Evolutionary conservation across 768 basidiomycete species (phyloP).

Genomic region (Trametes maxima): DNA sequence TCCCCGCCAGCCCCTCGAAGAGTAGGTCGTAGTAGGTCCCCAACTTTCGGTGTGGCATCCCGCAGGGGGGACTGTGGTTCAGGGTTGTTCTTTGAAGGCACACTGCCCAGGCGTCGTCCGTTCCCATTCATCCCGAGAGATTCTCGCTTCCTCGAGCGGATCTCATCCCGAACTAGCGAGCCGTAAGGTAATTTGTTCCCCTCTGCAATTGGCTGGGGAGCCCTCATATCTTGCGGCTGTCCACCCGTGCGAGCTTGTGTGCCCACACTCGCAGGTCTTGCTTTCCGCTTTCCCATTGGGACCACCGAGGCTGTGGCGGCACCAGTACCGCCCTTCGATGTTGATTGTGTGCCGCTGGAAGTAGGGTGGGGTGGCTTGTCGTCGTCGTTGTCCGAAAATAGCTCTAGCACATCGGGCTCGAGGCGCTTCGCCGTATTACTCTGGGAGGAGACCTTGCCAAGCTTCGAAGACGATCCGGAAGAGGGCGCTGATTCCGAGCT

Average conservation of each 20-base stretch:
- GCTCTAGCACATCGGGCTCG: neutral
- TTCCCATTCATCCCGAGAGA: constrained; percentile 41
- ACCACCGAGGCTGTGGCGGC: neutral
- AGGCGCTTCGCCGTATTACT: neutral
- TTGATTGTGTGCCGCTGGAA: constrained; percentile 13
- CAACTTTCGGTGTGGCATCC: neutral
- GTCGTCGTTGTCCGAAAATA: constrained; percentile 14
- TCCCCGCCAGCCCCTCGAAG: neutral
- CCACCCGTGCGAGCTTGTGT: too few relatives aligned
- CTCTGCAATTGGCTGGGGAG: neutral
- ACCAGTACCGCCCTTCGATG: constrained; percentile 9
- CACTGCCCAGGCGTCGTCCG: constrained; percentile 23
- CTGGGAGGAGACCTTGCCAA: neutral
- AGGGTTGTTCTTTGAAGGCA: neutral
- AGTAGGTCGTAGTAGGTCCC: neutral
- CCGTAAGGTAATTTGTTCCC: constrained; percentile 23
- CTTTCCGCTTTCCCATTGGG: neutral
- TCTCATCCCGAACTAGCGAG: constrained; percentile 38
- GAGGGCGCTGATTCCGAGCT: neutral
- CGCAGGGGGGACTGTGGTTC: neutral
- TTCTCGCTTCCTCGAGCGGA: constrained; percentile 48
- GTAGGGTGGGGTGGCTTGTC: neutral
- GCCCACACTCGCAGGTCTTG: neutral
- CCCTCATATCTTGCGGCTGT: too few relatives aligned
- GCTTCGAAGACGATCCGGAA: neutral